phyloP scores from a whole-genome alignment of 2,329 filamentous ascomycete species.

The Zymoseptoria ardabiliae region DNA sequence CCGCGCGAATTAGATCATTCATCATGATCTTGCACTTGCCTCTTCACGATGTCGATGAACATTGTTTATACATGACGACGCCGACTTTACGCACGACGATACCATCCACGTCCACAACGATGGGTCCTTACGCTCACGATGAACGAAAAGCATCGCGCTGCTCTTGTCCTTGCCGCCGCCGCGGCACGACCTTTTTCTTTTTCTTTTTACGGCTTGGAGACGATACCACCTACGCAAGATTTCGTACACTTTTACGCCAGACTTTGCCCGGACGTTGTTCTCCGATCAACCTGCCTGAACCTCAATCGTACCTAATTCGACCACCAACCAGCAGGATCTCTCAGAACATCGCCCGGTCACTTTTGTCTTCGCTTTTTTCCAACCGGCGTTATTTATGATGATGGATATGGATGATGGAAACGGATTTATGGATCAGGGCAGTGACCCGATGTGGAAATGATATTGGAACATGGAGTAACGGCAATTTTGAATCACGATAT shows the following conservation, averaged over 20 bases:
- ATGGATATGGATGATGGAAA: neutral
- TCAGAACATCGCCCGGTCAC: neutral
- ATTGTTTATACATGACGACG: neutral
- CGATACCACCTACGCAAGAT: neutral
- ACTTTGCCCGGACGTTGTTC: neutral
- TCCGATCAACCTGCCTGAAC: no score
- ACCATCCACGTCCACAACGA: neutral
- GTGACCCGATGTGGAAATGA: neutral
- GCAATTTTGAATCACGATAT: neutral
- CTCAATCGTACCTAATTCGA: neutral
- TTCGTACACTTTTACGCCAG: neutral
- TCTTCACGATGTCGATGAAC: slow-evolving; percentile 2
- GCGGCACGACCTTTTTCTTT: neutral
- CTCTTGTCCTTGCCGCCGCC: neutral
- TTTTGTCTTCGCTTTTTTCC: neutral
- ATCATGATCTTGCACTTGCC: neutral
- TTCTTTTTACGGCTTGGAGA: neutral
- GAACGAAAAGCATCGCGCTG: neutral
- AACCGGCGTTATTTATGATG: neutral
- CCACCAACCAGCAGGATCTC: neutral
- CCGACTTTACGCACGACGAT: neutral
- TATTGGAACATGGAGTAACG: neutral
- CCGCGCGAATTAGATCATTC: slow-evolving; percentile 65
- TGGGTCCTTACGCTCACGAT: neutral
- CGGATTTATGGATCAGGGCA: neutral